Evolutionary conservation across 2,329 filamentous ascomycete species (phyloP), one percentile per base, ranked within the genome.

Genomic region (Stagonosporopsis cucurbitacearum): DNA sequence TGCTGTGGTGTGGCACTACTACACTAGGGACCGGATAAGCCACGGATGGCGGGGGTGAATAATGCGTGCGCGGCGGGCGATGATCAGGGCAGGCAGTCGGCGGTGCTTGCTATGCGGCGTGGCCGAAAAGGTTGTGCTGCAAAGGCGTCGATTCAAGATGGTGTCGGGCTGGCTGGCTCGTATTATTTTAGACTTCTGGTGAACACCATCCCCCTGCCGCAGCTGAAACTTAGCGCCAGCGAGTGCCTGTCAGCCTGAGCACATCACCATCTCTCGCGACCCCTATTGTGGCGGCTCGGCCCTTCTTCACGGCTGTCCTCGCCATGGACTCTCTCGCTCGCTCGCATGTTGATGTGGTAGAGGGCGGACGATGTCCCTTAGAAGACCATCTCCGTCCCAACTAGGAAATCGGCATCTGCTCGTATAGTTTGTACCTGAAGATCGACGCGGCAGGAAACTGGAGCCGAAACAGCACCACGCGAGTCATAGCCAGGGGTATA

Each of bases 191-290:
- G 42, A 43, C 26, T 33, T 30, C 30, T 42, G 19, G n/a, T 48
- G 22, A 46, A 50, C 41, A 42, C 42, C 36, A 30, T 45, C 40
- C 53, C 54, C 54, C 49, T 57, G 54, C 46, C 35, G 20, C 30
- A 43, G 44, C 54, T 57, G 54, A 57, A 42, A 57, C 54, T 17
- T 55, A 55, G 53, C 43, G 54, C 48, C 46, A 28, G n/a, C 22
- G 23, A 45, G 49, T 57, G 32, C 54, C 54, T 57, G 54, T 50
- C 53, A 51, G 47, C 53, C 5, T 12, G 17, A 42, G 47, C 47
- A 43, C 53, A 56, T 56, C 48, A 45, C 45, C 39, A 57, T 52
- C 33, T 57, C 49, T 32, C n/a, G 5, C 20, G 9, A 8, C 26
- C 17, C 26, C n/a, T 26, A 13, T 26, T 43, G n/a, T 17, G 17